Evolutionary conservation across 495 filamentous ascomycete species (phyloP).

Genomic region (Rhypophila decipiens): DNA sequence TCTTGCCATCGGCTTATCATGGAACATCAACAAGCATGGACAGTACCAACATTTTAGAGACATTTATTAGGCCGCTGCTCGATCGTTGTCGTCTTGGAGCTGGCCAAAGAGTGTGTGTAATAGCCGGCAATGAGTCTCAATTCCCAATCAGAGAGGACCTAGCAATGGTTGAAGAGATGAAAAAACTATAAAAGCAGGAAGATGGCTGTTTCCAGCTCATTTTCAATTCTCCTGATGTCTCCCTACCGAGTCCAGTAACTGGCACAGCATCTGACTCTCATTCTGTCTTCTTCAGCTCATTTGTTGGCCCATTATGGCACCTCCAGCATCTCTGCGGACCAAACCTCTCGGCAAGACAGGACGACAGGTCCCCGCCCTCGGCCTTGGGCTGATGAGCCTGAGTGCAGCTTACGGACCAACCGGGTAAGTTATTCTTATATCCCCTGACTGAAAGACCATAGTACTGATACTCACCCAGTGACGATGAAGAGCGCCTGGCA

Average conservation of each 20-base stretch:
- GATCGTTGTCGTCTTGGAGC: no score
- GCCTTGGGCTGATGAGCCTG: not conserved
- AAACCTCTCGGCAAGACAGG: not conserved
- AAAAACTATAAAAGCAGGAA: not conserved
- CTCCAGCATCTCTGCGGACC: not conserved
- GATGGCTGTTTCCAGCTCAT: not conserved
- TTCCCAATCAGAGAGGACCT: no score
- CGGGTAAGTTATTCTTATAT: not conserved
- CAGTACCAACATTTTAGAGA: no score
- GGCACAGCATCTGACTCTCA: not conserved
- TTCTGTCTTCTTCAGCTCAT: not conserved
- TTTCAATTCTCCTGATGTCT: not conserved
- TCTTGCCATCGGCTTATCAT: no score
- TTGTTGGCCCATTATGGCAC: not conserved
- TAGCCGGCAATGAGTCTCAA: no score
- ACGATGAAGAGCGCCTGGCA: constrained; percentile 31
- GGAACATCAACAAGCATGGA: no score
- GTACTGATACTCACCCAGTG: no score
- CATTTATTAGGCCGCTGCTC: no score
- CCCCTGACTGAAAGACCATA: no score
- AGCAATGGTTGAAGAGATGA: no score
- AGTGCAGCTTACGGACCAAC: not conserved
- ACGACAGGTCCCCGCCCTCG: not conserved
- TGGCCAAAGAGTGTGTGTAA: no score
- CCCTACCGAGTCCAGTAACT: not conserved